Evolutionary conservation across 176 grass and related monocot genomes (phyloP), one percentile per base, ranked within the genome.

Genomic region (Phragmites australis): DNA sequence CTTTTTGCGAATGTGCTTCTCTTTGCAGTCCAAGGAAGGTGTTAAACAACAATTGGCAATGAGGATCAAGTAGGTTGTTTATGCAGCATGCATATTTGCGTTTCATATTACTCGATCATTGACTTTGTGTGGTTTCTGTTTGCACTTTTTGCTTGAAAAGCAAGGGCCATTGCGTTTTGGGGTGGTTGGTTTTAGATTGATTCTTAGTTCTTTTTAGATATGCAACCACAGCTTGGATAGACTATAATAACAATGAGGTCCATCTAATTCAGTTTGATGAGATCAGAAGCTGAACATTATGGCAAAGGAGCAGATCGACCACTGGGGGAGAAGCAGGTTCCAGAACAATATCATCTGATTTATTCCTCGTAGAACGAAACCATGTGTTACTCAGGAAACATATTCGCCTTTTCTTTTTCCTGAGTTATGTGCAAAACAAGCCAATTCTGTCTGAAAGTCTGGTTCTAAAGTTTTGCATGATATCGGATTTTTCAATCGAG

Each of bases 151-250:
- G 86, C 69, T 60, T 80, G 70, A 74, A 19, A 84, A 75, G 68
- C 3, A 22, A 47, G 41, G 65, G 55, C 9, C 77, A 55, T 50
- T 76, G 63, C 82, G 70, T 77, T 74, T 76, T 82, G 82, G 82
- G 82, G 87, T 89, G 82, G 87, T 85, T 89, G 65, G 64, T 81
- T 85, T 70, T 63, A 70, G 82, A 81, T n/a, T 76, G 64, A 46
- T 82, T 64, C 29, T 49, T 72, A 70, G 18, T 71, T 17, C 71
- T 62, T 58, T 89, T 46, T n/a, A n/a, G n/a, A n/a, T n/a, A 81
- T 65, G 31, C n/a, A 85, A 64, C 34, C 32, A 31, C 74, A 44
- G 12, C 41, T 66, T 48, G 23, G 58, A 64, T 47, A 70, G 29
- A n/a, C 5, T 41, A 55, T 71, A 39, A 29, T 79, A n/a, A 6